Evolutionary conservation across 108 stramenopile genomes (phyloP), one percentile per base, ranked within the genome.

Genomic region (Epipyxis sp.): DNA sequence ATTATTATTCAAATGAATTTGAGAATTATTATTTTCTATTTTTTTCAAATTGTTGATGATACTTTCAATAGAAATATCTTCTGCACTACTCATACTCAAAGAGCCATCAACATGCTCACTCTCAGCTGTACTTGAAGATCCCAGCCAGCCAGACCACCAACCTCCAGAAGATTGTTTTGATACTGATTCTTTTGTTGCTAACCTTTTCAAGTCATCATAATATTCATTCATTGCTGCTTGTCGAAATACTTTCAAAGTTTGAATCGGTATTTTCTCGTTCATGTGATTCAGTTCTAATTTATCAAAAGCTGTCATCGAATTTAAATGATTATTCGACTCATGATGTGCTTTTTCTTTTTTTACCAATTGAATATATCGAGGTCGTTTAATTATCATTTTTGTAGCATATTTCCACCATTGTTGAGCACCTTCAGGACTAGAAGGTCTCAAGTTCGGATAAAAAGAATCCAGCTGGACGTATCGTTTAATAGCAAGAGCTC

Each of bases 371-470:
- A 65, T 10, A 65, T 65, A 65, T 65, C 34, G 20, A 6, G 27
- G 27, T 29, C 25, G 61, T 6, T 6, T 39, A 3, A 27, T 35
- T 13, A 39, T 25, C 6, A 74, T 6, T 6, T 3, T 27, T 27
- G 6, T 34, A 20, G 32, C 71, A 42, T 74, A 74, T 74, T 25
- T 46, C 71, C 71, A 74, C 71, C 71, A 74, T 37, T 13, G 6
- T 6, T 29, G 44, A 27, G 35, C 46, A 57, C 3, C 6, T 54
- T 46, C 29, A 10, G 41, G 71, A 6, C 10, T 6, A 6, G 25
- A 13, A 43, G 44, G 71, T 13, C 44, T 37, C 16, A 35, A 42
- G 35, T 57, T 46, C 34, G 40, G 25, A 32, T 65, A 65, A 50
- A 50, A 50, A 6, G 6, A 20, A n/a, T n/a, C n/a, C n/a, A n/a